Evolutionary conservation across 2,329 filamentous ascomycete genomes (phyloP).

Genomic region (Kalaharituber pfeilii): DNA sequence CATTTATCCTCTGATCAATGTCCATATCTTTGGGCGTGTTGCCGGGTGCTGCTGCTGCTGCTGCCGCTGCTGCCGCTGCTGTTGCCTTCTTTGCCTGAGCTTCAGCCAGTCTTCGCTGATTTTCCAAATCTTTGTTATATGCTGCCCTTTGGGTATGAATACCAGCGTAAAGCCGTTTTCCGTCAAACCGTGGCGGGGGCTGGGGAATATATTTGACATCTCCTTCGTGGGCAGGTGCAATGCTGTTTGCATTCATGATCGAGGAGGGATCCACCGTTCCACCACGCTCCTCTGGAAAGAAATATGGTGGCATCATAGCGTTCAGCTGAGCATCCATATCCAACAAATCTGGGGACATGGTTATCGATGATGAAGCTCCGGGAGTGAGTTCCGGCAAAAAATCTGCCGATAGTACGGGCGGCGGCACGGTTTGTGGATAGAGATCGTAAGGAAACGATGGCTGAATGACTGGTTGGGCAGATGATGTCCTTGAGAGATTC

Average conservation of each 20-base stretch:
- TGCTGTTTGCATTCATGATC: constrained; percentile 24
- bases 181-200: constrained; percentile 32
- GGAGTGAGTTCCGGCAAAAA: constrained; percentile 58
- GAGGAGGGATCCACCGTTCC: constrained; percentile 21
- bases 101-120: constrained; percentile 37
- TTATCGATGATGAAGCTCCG: constrained; percentile 40
- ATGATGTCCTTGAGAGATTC: constrained; percentile 6
- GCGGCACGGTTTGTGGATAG: constrained; percentile 72
- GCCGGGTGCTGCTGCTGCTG: constrained; percentile 31
- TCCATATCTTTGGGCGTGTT: constrained; percentile 64
- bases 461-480: constrained; percentile 10
- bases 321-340: constrained; percentile 2
- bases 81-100: constrained; percentile 46
- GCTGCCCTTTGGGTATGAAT: constrained; percentile 84
- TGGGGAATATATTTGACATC: constrained; percentile 45
- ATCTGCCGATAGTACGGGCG: constrained; percentile 42
- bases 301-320: constrained; percentile 36
- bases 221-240: constrained; percentile 26
- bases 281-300: constrained; percentile 37
- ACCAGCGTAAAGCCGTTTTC: constrained; percentile 58
- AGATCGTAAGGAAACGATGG: constrained; percentile 65
- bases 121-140: constrained; percentile 52
- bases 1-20: constrained; percentile 79
- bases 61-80: constrained; percentile 38
- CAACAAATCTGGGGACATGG: constrained; percentile 10